Evolutionary conservation across 2,329 filamentous ascomycete genomes (phyloP), one percentile per base, ranked within the genome.

Genomic region (Fusarium oligoseptatum): DNA sequence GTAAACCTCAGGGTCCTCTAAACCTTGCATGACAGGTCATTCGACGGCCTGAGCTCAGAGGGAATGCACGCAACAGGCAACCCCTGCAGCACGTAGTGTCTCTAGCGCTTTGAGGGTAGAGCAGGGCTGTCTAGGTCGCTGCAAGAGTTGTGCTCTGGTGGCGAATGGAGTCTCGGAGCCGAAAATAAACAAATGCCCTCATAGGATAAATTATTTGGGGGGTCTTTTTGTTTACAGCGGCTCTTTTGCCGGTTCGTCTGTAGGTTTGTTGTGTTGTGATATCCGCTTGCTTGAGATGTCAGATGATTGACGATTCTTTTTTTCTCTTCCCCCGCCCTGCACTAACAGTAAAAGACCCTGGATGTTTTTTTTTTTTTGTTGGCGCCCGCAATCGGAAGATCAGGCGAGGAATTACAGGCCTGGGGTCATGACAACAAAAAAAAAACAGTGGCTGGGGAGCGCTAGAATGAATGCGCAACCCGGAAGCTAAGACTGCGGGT

Each of bases 1-100:
- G 43, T 10, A 32, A 62, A 24, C 60, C 29, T 66, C 63, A 45
- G 58, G 58, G 58, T 67, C 61, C 24, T 61, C 43, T 14, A 34
- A 41, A 29, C 20, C 64, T n/a, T 60, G 29, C 45, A 70, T 55
- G 34, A 61, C 63, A 72, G 63, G 63, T 52, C 60, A 70, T 65
- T 67, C 48, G 60, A 60, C 52, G 55, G 52, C 45, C 56, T 65
- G 22, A 39, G 48, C 22, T 37, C 52, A 57, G n/a, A 24, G 20
- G 2, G 22, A 24, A 32, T 64, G 67, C 60, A 72, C 34, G 52
- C 32, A 64, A 50, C 48, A 67, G 63, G 39, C 60, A 58, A 70
- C 60, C 67, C 70, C 39, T 64, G 67, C 63, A 62, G 39, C 39
- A 65, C 58, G 64, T 34, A 58, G 32, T 34, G 32, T 14, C 52